Evolutionary conservation across 2,329 filamentous ascomycete species (phyloP).

Genomic region (Fusarium penzigii): DNA sequence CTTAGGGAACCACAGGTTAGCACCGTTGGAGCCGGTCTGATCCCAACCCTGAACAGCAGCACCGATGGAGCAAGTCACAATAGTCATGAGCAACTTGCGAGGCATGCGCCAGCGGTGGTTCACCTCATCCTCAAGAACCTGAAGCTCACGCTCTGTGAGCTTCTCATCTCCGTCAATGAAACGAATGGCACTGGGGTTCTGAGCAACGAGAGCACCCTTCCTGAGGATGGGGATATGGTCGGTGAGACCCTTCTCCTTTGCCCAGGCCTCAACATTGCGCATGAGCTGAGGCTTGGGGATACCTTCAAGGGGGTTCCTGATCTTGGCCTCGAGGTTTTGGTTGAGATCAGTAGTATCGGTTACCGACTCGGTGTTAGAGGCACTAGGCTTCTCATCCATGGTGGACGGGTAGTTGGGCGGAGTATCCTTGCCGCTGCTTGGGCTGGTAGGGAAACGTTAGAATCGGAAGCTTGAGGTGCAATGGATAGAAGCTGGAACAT

Average conservation of each 20-base stretch:
- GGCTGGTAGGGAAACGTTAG: background rate
- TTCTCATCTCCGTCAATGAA: constrained; percentile 54
- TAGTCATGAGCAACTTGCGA: constrained; percentile 61
- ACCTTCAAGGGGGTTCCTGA: constrained; percentile 49
- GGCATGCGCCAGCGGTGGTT: constrained; percentile 67
- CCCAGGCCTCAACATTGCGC: constrained; percentile 60
- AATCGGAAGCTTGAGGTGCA: too few species aligned
- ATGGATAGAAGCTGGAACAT: background rate
- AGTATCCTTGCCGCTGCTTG: constrained; percentile 16
- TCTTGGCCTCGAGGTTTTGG: constrained; percentile 45
- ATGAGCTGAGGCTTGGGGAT: constrained; percentile 56
- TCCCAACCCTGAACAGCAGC: constrained; percentile 70
- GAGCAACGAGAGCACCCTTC: constrained; percentile 57
- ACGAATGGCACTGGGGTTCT: constrained; percentile 58
- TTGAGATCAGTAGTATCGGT: constrained; percentile 36
- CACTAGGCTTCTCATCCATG: constrained; percentile 31
- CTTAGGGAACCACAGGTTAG: constrained; percentile 60
- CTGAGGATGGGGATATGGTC: constrained; percentile 59
- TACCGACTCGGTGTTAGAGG: constrained; percentile 21
- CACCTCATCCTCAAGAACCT: constrained; percentile 59
- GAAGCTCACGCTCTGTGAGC: constrained; percentile 59
- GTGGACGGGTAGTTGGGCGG: constrained; percentile 3
- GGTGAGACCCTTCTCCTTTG: constrained; percentile 56
- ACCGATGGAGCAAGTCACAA: constrained; percentile 59
- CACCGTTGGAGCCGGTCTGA: constrained; percentile 62